Percentiles rank a stretch among this genome's conserved stretches.
Conservation (phyloP, 1,139 yeast genomes). For the Kodamaea arcana region DNA sequence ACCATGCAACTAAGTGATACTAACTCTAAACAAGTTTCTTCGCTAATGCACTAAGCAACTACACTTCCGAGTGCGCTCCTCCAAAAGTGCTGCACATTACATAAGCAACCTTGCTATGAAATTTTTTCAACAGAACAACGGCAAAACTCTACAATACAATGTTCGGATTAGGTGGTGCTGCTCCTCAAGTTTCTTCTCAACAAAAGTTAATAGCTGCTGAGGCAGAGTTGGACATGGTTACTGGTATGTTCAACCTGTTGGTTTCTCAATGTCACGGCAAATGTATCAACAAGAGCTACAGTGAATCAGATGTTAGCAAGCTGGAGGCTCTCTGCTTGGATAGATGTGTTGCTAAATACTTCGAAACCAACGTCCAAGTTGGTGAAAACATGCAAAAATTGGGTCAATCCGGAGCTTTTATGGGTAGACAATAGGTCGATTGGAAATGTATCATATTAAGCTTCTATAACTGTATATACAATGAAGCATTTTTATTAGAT, state of each 20-base stretch:
- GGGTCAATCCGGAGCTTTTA: slow-evolving; percentile 55
- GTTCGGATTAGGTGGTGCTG: slow-evolving; percentile 84
- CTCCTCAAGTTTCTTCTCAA: slow-evolving; percentile 69
- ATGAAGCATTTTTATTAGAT: slow-evolving; percentile 1
- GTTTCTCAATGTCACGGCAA: slow-evolving; percentile 84
- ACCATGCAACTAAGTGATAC: too few relatives aligned
- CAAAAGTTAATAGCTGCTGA: slow-evolving; percentile 73
- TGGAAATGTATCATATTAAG: slow-evolving; percentile 1
- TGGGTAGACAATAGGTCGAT: slow-evolving; percentile 39
- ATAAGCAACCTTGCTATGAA: slow-evolving; percentile 3
- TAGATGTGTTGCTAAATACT: slow-evolving; percentile 96
- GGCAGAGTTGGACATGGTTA: slow-evolving; percentile 94
- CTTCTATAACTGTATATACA: slow-evolving; percentile 8
- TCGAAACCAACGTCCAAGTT: slow-evolving; percentile 92
- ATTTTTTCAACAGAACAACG: slow-evolving; percentile 3
- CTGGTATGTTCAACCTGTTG: slow-evolving; percentile 91
- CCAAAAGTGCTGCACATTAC: background rate
- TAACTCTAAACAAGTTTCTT: too few relatives aligned
- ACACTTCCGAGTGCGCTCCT: too few relatives aligned
- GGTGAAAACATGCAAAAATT: slow-evolving; percentile 85
- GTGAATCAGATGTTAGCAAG: slow-evolving; percentile 76
- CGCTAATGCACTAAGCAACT: too few relatives aligned
- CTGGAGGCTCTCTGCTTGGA: slow-evolving; percentile 89
- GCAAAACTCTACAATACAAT: slow-evolving; percentile 15
- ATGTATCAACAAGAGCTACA: slow-evolving; percentile 68